Base-by-base conservation (phyloP, 176 grass and related monocot species). In the Triticum dicoccoides region DNA sequence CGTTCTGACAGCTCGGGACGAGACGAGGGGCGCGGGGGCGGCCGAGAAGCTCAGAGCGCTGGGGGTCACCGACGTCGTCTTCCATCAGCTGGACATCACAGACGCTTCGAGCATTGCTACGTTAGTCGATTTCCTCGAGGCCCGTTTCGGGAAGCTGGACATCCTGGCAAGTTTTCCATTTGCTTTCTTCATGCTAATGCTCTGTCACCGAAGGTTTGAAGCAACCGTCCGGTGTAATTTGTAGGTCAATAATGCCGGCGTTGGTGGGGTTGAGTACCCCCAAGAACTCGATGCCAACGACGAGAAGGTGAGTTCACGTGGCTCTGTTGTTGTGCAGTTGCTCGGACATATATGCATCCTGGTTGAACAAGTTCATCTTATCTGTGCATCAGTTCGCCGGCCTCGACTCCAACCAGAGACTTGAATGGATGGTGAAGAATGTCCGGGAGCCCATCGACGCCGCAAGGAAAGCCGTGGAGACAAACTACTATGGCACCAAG, bases 401-500 rank as follows among this genome's bases (percentile, higher is more conserved):
- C 34, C 66, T 83, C 74, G 67, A 89, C 12, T 0, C 0, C 6
- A 1, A 4, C 0, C 14, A 80, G 21, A 80, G 62, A 33, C 0
- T 59, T 44, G 30, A 84, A 29, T 87, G 87, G 87, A 0, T 87
- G 30, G 8, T 15, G 59, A 25, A 5, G 5, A 69, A 86, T 15
- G 2, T 4, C 45, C 34, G 18, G 13, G 41, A 92, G 83, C 78
- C 83, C 4, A 68, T 84, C 56, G 65, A 87, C 11, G 18, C 65
- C 8, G 83, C 88, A 44, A 66, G 82, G 62, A 18, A 72, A 65
- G 64, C 83, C 24, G 23, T 95, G 69, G 33, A 82, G 49, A 95
- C 90, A 35, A 95, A 95, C 62, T 95, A 89, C 84, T 88, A 78
- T 24, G 93, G 93, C 37, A 61, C 76, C 4, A 92, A 86, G 82